phyloP scores from a whole-genome alignment of 2,329 filamentous ascomycete genomes.

The Sporothrix pallida region DNA sequence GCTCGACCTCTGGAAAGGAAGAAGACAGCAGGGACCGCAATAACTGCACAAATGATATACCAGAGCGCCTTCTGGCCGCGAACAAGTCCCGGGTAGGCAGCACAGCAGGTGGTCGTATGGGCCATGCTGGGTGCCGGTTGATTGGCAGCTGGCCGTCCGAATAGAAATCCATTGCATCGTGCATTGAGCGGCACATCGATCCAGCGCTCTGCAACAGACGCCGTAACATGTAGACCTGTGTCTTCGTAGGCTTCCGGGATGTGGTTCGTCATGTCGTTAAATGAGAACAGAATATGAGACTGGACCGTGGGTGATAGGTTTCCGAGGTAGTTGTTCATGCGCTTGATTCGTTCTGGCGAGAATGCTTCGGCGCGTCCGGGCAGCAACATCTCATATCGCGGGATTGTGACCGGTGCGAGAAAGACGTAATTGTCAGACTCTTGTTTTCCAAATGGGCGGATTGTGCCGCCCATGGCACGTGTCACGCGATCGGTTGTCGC shows the following conservation, averaged over 20 bases:
- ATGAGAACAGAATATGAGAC: constrained; percentile 57
- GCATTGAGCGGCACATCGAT: constrained; percentile 60
- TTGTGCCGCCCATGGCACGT: constrained; percentile 9
- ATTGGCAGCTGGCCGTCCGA: constrained; percentile 40
- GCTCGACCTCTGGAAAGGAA: background rate
- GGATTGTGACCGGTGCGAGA: constrained; percentile 49
- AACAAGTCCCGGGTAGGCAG: constrained; percentile 47
- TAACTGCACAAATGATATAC: background rate
- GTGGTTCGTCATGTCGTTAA: constrained; percentile 54
- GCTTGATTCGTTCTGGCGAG: constrained; percentile 54
- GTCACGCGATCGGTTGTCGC: constrained; percentile 53
- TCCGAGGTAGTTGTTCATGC: constrained; percentile 60
- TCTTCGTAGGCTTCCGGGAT: constrained; percentile 48
- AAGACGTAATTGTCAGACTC: constrained; percentile 40
- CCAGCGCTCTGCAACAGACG: constrained; percentile 53
- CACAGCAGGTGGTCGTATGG: constrained; percentile 60
- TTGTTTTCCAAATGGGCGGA: constrained; percentile 5
- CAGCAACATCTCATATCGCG: constrained; percentile 53
- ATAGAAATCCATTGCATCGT: constrained; percentile 57
- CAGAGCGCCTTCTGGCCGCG: constrained; percentile 45
- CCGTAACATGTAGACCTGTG: constrained; percentile 56
- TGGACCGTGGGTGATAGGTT: constrained; percentile 49
- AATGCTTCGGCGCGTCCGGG: constrained; percentile 51
- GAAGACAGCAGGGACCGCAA: background rate
- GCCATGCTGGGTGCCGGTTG: constrained; percentile 42